Percentiles rank a stretch among this genome's conserved stretches.
phyloP scores from a whole-genome alignment of 139 green algal species.

The Desmodesmus armatus region DNA sequence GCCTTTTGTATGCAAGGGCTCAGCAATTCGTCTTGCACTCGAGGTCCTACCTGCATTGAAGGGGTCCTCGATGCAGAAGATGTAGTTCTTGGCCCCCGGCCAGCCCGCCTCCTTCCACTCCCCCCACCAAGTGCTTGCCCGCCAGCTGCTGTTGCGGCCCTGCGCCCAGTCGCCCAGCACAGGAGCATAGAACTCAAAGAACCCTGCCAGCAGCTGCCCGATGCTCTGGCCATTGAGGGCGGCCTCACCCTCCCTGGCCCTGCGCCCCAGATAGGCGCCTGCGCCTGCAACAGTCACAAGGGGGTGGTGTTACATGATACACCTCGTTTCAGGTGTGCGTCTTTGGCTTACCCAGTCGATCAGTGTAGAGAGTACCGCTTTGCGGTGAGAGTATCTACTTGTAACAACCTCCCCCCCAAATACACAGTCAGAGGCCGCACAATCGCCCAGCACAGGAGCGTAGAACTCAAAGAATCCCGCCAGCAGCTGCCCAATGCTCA shows the following conservation, averaged over 20 bases:
- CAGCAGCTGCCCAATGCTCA: slow-evolving; percentile 30
- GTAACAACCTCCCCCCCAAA: too few relatives aligned
- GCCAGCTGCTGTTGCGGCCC: background rate
- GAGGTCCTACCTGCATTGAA: slow-evolving; percentile 10
- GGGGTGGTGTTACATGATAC: too few relatives aligned
- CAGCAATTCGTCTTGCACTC: background rate
- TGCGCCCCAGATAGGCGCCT: background rate
- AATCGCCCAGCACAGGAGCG: too few relatives aligned
- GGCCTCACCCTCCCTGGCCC: background rate
- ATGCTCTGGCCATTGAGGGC: background rate
- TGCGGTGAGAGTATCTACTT: too few relatives aligned
- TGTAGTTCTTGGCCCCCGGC: slow-evolving; percentile 22
- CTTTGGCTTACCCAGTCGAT: too few relatives aligned
- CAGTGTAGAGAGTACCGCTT: too few relatives aligned
- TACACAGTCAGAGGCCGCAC: too few relatives aligned
- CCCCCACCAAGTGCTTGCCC: slow-evolving; percentile 26
- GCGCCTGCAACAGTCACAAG: too few relatives aligned
- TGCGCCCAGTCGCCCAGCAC: background rate
- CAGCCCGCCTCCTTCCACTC: background rate
- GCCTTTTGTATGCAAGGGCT: background rate
- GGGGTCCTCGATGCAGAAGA: slow-evolving; percentile 35
- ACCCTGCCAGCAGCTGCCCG: slow-evolving; percentile 29
- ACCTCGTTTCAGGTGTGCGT: too few relatives aligned
- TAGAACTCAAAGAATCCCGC: slow-evolving; percentile 31
- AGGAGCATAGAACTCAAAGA: slow-evolving; percentile 17